These are phyloP conservation scores for Xanthoconium separans DNA, from an alignment of 1,284 basidiomycete species.

Conservation along the genomic window DNA sequence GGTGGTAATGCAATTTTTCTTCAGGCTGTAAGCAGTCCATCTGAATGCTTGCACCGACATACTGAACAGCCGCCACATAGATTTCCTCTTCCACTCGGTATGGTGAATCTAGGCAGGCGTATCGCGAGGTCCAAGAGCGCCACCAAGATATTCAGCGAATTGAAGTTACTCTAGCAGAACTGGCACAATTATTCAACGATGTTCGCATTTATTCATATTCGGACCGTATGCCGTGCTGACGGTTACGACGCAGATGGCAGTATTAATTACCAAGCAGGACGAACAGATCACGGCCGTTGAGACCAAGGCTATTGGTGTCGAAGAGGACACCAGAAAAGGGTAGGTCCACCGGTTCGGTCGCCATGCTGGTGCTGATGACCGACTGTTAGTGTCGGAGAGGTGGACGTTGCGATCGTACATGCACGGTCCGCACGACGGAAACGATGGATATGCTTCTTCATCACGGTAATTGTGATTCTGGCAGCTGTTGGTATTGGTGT, in stretches of 20 bases:
- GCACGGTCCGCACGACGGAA: slow-evolving; percentile 73
- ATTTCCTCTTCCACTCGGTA: slow-evolving; percentile 76
- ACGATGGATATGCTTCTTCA: slow-evolving; percentile 74
- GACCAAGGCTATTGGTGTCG: slow-evolving; percentile 57
- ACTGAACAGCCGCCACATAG: slow-evolving; percentile 31
- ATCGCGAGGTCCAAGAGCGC: slow-evolving; percentile 88
- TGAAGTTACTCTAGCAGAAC: slow-evolving; percentile 84
- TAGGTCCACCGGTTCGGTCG: slow-evolving; percentile 36
- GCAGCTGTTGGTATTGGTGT: slow-evolving; percentile 29
- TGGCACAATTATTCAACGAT: slow-evolving; percentile 88
- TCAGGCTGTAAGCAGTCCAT: slow-evolving; percentile 65
- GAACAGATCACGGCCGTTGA: slow-evolving; percentile 70
- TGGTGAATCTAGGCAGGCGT: slow-evolving; percentile 81
- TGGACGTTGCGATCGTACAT: slow-evolving; percentile 70
- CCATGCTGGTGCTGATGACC: background rate
- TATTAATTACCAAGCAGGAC: slow-evolving; percentile 78
- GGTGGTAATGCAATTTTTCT: slow-evolving; percentile 75
- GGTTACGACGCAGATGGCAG: slow-evolving; percentile 58
- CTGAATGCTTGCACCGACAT: background rate
- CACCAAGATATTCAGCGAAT: slow-evolving; percentile 88
- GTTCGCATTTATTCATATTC: slow-evolving; percentile 31
- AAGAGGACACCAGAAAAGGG: slow-evolving; percentile 71
- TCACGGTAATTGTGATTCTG: slow-evolving; percentile 29
- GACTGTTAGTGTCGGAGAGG: slow-evolving; percentile 54
- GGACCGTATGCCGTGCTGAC: slow-evolving; percentile 1